Base-by-base conservation (phyloP, 2,329 filamentous ascomycete species). In the Fusarium sp. region DNA sequence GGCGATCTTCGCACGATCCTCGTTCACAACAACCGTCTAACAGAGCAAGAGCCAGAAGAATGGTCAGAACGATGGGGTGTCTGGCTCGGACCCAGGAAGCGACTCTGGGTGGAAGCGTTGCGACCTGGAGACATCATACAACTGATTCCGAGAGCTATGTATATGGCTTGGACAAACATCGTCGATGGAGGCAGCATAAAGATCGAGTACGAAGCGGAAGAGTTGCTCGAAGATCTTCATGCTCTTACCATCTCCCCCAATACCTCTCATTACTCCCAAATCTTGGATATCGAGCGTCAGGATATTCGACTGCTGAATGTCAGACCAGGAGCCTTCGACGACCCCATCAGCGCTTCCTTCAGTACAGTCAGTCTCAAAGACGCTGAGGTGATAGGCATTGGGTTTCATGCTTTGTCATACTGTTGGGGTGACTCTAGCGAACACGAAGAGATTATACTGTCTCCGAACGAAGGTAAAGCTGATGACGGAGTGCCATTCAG, bases 151-250 rank as follows among this genome's bases (percentile, higher is more conserved):
- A 58, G 64, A 19, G 69, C 69, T 4, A 67, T 58, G 18, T 72
- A 72, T 4, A 52, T 54, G 10, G 69, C 62, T 12, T 71, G 65
- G 69, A 67, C 71, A 3, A 71, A 71, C 1, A 72, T 70, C 3
- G 46, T 71, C 7, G 46, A 70, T 1, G 50, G 70, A 16, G 60
- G 56, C 0, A 50, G 56, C 1, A 64, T 71, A 12, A 64, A 57
- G 4, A 72, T 71, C 10, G 66, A 72, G 0, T 72, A 70, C 10
- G 62, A 70, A 30, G 37, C 56, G 0, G 50, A 41, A 0, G 53
- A 66, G 0, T 1, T 46, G 1, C 10, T 45, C 0, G 48, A 60
- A 3, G 25, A 34, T 0, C 19, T 64, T 3, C n/a, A 57, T 1
- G 25, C 28, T 0, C 23, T 67, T 0, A 16, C 49, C 0, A 14